phyloP scores from a whole-genome alignment of 345 rosid genomes.

The Xanthoceras sorbifolium region DNA sequence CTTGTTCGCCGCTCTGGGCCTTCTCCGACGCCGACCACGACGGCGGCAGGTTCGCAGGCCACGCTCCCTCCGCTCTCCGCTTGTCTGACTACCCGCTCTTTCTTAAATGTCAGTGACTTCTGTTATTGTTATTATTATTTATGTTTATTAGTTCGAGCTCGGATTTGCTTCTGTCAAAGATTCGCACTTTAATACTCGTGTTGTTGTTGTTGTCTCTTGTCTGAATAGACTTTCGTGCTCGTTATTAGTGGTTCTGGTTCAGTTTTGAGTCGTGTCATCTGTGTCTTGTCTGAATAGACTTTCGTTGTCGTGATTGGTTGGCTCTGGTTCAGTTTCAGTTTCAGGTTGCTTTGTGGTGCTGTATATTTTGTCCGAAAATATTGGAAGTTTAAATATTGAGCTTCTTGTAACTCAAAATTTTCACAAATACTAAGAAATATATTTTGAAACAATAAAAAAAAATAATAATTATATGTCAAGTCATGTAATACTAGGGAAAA shows the following conservation, averaged over 20 bases:
- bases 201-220: neutral
- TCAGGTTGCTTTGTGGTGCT: neutral
- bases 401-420: neutral
- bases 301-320: neutral
- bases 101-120: slow-evolving; percentile 51
- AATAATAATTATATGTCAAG: neutral
- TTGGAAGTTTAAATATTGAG: neutral
- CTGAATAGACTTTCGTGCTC: neutral
- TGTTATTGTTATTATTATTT: neutral
- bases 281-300: neutral
- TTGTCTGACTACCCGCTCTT: slow-evolving; percentile 49
- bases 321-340: neutral
- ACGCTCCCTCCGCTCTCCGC: neutral
- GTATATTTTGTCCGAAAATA: neutral
- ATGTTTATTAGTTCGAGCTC: slow-evolving; percentile 18
- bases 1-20: slow-evolving; percentile 91
- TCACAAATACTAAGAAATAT: neutral
- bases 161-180: slow-evolving; percentile 2
- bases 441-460: neutral
- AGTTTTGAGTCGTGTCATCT: no score
- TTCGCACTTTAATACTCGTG: neutral
- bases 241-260: neutral
- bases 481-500: no score
- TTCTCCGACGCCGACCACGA: slow-evolving; percentile 61
- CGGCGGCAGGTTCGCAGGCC: slow-evolving; percentile 19